A percentile compares a stretch with the other conserved stretches of the same genome.
phyloP scores from a whole-genome alignment of 1,284 basidiomycete species.

The Microbotryomycetes sp. region DNA sequence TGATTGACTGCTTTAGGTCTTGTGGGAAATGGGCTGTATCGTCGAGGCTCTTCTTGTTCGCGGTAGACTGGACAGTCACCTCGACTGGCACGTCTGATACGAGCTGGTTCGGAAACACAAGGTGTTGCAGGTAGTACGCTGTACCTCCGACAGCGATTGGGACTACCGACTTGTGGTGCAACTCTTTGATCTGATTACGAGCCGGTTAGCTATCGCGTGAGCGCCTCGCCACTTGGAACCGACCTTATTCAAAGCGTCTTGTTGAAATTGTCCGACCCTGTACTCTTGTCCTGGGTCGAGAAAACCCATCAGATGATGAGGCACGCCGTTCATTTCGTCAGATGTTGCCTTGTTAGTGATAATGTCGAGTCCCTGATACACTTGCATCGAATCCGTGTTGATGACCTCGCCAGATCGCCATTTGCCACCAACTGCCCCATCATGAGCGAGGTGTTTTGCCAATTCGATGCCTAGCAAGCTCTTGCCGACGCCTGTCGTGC shows the following conservation, averaged over 20 bases:
- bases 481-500: slow-evolving; percentile 95
- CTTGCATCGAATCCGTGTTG: slow-evolving; percentile 97
- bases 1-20: slow-evolving; percentile 31
- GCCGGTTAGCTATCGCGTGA: slow-evolving; percentile 46
- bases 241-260: slow-evolving; percentile 37
- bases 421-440: slow-evolving; percentile 24
- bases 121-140: slow-evolving; percentile 94
- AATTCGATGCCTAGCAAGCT: slow-evolving; percentile 86
- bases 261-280: slow-evolving; percentile 45
- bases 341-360: slow-evolving; percentile 89
- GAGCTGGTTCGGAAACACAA: slow-evolving; percentile 47
- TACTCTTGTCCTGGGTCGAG: slow-evolving; percentile 79
- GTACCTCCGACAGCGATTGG: slow-evolving; percentile 93
- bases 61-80: background rate
- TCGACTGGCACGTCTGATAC: slow-evolving; percentile 24
- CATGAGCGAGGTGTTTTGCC: slow-evolving; percentile 51
- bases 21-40: slow-evolving; percentile 34
- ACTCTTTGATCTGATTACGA: slow-evolving; percentile 56
- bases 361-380: slow-evolving; percentile 86
- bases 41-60: slow-evolving; percentile 3
- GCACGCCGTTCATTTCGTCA: slow-evolving; percentile 68
- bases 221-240: slow-evolving; percentile 2
- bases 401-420: slow-evolving; percentile 58
- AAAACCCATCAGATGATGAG: slow-evolving; percentile 83
- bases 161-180: slow-evolving; percentile 54